phyloP scores from a whole-genome alignment of 1,139 yeast genomes.

The Pichia terricola region DNA sequence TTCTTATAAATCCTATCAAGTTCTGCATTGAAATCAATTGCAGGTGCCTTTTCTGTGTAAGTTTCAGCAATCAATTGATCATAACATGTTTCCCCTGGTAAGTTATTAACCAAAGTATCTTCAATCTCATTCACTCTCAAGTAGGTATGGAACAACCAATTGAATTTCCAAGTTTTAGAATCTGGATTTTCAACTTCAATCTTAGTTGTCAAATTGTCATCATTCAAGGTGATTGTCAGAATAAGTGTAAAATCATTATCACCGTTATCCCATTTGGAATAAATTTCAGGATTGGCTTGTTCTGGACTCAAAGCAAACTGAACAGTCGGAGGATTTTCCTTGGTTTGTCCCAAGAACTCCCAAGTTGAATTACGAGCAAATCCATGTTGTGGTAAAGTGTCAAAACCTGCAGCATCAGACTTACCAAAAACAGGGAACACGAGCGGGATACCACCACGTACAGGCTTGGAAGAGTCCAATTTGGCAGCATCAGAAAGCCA shows the following conservation, averaged over 20 bases:
- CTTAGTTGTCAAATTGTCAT: constrained; percentile 49
- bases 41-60: constrained; percentile 65
- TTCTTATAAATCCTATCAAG: constrained; percentile 74
- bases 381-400: constrained; percentile 83
- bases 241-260: constrained; percentile 68
- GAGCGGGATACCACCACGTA: constrained; percentile 93
- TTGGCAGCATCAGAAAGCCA: constrained; percentile 69
- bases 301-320: constrained; percentile 90
- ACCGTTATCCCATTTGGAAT: constrained; percentile 51
- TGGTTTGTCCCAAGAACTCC: constrained; percentile 86
- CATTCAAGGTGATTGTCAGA: constrained; percentile 51
- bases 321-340: constrained; percentile 51
- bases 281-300: constrained; percentile 47
- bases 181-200: constrained; percentile 74
- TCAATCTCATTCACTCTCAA: constrained; percentile 66
- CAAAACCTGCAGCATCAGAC: constrained; percentile 34
- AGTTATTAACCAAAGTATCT: constrained; percentile 65
- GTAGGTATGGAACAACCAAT: constrained; percentile 95
- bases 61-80: constrained; percentile 63
- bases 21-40: constrained; percentile 66
- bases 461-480: constrained; percentile 85
- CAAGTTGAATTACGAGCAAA: constrained; percentile 83
- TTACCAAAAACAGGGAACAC: constrained; percentile 96
- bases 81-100: constrained; percentile 58
- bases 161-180: constrained; percentile 59